Evolutionary conservation across 768 basidiomycete species (phyloP).

Genomic region (Tylopilus felleus): DNA sequence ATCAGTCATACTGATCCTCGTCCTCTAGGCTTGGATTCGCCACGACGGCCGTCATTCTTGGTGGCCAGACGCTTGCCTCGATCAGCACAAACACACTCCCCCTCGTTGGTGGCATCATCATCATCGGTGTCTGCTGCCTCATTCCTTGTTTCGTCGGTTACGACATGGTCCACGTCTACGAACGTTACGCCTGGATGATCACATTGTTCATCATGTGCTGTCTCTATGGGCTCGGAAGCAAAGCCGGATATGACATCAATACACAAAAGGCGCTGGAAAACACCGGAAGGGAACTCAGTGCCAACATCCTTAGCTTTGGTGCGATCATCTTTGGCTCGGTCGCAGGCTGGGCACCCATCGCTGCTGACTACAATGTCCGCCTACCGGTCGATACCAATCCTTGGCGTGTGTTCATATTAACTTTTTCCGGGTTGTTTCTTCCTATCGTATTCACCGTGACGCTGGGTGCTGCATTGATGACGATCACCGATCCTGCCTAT

Average conservation of each 20-base stretch:
- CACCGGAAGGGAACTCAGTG: slow-evolving; percentile 41
- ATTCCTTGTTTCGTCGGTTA: slow-evolving; percentile 48
- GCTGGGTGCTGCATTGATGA: slow-evolving; percentile 41
- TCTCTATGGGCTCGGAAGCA: slow-evolving; percentile 48
- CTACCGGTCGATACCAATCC: slow-evolving; percentile 43
- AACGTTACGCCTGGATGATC: slow-evolving; percentile 55
- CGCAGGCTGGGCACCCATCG: slow-evolving; percentile 50
- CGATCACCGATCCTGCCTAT: slow-evolving; percentile 40
- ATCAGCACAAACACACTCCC: slow-evolving; percentile 44
- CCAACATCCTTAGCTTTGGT: slow-evolving; percentile 51
- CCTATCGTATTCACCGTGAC: slow-evolving; percentile 39
- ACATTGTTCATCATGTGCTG: slow-evolving; percentile 46
- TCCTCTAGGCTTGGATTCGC: slow-evolving; percentile 45
- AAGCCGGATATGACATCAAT: slow-evolving; percentile 43
- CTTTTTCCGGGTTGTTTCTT: slow-evolving; percentile 49
- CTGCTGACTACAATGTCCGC: slow-evolving; percentile 54
- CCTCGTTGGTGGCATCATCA: slow-evolving; percentile 47
- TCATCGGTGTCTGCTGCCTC: slow-evolving; percentile 41
- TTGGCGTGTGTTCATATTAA: slow-evolving; percentile 44
- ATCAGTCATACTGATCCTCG: neutral
- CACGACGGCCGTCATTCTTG: slow-evolving; percentile 47
- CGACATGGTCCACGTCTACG: slow-evolving; percentile 45
- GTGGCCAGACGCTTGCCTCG: slow-evolving; percentile 49
- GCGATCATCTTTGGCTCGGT: slow-evolving; percentile 49
- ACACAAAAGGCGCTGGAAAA: slow-evolving; percentile 43